Evolutionary conservation across 2,329 filamentous ascomycete genomes (phyloP).

Genomic region (Aspergillus hortae): DNA sequence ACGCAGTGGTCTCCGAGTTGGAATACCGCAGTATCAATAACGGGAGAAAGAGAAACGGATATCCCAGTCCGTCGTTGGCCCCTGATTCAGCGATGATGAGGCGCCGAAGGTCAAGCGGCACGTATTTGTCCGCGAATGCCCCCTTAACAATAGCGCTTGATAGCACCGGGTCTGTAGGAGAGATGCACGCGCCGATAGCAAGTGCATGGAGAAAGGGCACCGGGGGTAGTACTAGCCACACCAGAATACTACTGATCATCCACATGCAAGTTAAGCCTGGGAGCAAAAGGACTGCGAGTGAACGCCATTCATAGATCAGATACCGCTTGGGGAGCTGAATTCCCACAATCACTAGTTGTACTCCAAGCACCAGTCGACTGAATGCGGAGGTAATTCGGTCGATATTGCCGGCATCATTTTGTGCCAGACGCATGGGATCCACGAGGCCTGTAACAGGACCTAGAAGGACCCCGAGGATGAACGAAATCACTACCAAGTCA

Average conservation of each 20-base stretch:
- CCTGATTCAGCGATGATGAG: background rate
- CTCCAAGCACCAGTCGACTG: background rate
- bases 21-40: background rate
- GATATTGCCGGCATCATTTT: background rate
- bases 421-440: background rate
- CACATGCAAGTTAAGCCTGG: background rate
- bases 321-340: background rate
- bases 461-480: background rate
- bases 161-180: background rate
- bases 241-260: background rate
- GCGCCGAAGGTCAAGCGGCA: background rate
- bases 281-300: background rate
- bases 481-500: background rate
- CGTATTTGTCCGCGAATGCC: background rate
- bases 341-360: background rate
- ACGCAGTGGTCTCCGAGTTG: background rate
- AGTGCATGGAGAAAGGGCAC: background rate
- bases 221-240: background rate
- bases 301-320: background rate
- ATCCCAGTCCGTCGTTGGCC: background rate
- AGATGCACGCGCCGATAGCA: background rate
- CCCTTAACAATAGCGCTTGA: background rate
- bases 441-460: background rate
- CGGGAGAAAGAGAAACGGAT: background rate
- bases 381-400: background rate